A percentile compares a stretch with the other conserved stretches of the same genome.
phyloP scores from a whole-genome alignment of 768 basidiomycete genomes.

The Daedalea quercina region DNA sequence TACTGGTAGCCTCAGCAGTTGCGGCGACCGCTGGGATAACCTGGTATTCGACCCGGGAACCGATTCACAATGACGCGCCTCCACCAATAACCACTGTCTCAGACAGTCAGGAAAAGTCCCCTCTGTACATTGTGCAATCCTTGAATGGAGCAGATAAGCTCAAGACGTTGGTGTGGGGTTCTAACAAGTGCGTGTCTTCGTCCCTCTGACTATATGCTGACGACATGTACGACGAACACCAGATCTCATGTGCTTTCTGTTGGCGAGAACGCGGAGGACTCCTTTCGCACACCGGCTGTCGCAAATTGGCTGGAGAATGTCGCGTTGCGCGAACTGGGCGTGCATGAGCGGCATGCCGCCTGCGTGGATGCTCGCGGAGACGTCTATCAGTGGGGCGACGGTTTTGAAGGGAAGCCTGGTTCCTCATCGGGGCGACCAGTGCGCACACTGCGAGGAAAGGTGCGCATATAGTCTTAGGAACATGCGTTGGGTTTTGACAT shows the following conservation, averaged over 20 bases:
- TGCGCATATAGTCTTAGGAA: constrained; percentile 20
- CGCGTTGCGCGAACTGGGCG: constrained; percentile 65
- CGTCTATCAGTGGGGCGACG: constrained; percentile 80
- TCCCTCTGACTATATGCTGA: constrained; percentile 22
- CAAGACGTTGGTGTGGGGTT: constrained; percentile 63
- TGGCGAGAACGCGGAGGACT: constrained; percentile 29
- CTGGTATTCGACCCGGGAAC: constrained; percentile 30
- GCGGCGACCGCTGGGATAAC: constrained; percentile 29
- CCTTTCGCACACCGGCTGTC: constrained; percentile 43
- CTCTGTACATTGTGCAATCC: constrained; percentile 13
- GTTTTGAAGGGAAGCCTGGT: constrained; percentile 36
- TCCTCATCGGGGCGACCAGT: constrained; percentile 32
- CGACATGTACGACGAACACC: constrained; percentile 18
- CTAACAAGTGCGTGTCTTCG: constrained; percentile 52
- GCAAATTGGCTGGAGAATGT: constrained; percentile 57
- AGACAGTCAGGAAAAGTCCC: not conserved
- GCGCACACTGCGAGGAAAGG: constrained; percentile 60
- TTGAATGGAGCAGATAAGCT: constrained; percentile 25
- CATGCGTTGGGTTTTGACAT: not conserved
- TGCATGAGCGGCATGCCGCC: constrained; percentile 62
- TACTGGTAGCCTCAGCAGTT: constrained; percentile 19
- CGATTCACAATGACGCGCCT: constrained; percentile 30
- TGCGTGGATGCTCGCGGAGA: constrained; percentile 77
- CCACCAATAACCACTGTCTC: not conserved
- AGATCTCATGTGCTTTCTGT: constrained; percentile 42